Evolutionary conservation across 805 yeast genomes (phyloP).

Genomic region (Candida easanensis): DNA sequence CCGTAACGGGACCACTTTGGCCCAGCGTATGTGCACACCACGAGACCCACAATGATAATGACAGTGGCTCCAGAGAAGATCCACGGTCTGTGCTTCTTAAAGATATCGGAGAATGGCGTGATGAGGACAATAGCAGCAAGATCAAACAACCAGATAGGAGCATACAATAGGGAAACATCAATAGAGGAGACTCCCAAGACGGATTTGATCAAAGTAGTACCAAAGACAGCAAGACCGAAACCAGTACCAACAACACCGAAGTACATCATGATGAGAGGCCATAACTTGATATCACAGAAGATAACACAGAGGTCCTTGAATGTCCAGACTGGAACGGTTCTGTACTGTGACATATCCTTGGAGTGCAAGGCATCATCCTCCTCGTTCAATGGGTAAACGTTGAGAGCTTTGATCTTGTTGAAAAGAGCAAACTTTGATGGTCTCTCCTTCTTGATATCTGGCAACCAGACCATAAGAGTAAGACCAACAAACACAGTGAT

Average conservation of each 20-base stretch:
- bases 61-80: conserved; percentile 61
- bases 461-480: conserved; percentile 75
- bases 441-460: conserved; percentile 44
- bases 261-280: conserved; percentile 85
- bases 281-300: conserved; percentile 60
- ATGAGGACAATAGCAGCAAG: conserved; percentile 67
- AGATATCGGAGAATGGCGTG: conserved; percentile 79
- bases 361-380: conserved; percentile 56
- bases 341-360: conserved; percentile 55
- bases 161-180: conserved; percentile 70
- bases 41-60: conserved; percentile 70
- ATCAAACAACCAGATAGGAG: conserved; percentile 91
- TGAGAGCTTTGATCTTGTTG: conserved; percentile 20
- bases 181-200: conserved; percentile 62
- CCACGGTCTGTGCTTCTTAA: conserved; percentile 53
- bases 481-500: conserved; percentile 65
- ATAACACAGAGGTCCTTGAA: conserved; percentile 54
- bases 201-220: conserved; percentile 67
- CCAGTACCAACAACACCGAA: conserved; percentile 95
- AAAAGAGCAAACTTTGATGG: conserved; percentile 10
- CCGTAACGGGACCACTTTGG: conserved; percentile 76
- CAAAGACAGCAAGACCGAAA: conserved; percentile 80
- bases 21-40: conserved; percentile 72
- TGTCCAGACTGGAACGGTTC: conserved; percentile 50
- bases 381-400: conserved; percentile 45